These are phyloP conservation scores for Penicillium hesseltinei DNA, from an alignment of 2,329 filamentous ascomycete genomes.

Conservation along the genomic window DNA sequence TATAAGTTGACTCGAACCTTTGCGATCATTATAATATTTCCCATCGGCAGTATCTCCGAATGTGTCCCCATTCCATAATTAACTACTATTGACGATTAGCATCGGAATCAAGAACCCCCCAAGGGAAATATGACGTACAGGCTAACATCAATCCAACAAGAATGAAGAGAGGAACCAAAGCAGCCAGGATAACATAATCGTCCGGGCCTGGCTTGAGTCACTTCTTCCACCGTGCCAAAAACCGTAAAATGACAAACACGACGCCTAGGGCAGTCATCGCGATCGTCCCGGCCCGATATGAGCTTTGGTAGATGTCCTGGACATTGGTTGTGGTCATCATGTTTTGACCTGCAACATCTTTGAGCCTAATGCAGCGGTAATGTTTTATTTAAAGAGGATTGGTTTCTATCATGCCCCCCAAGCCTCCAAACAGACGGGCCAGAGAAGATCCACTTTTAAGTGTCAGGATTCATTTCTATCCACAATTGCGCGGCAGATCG, in stretches of 20 bases:
- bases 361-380: not conserved
- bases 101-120: not conserved
- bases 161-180: slow-evolving; percentile 5
- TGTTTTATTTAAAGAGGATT: not conserved
- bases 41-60: not conserved
- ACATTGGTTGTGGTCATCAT: not conserved
- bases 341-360: not conserved
- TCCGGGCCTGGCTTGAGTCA: not conserved
- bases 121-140: not conserved
- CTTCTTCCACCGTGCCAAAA: slow-evolving; percentile 11
- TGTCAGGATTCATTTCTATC: not conserved
- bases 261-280: slow-evolving; percentile 11
- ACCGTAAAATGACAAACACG: slow-evolving; percentile 13
- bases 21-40: slow-evolving; percentile 8
- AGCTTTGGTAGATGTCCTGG: not conserved
- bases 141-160: slow-evolving; percentile 5
- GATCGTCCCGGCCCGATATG: slow-evolving; percentile 9
- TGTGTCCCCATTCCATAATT: slow-evolving; percentile 13
- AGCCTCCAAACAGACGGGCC: not conserved
- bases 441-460: not conserved
- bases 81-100: slow-evolving; percentile 9
- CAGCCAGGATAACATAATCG: slow-evolving; percentile 11
- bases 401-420: not conserved
- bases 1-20: slow-evolving; percentile 1
- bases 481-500: not conserved